Evolutionary conservation across 192 early-diverging fungal species (phyloP).

Genomic region (Paraglomus occultum): DNA sequence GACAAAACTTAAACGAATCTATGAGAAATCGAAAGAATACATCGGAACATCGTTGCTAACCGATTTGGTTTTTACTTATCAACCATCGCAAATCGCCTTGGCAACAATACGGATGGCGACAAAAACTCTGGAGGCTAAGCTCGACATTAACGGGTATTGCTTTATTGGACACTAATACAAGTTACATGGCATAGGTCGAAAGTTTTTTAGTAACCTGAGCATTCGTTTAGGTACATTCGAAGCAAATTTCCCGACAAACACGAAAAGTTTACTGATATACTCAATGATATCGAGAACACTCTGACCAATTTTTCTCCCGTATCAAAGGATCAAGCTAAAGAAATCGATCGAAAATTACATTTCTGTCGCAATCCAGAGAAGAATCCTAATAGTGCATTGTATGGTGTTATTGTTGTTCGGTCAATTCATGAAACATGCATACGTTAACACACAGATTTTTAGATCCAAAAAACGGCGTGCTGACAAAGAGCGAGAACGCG

Average conservation of each 20-base stretch:
- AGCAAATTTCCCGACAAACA: conserved; percentile 30
- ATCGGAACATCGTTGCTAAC: conserved; percentile 65
- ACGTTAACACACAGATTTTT: no score
- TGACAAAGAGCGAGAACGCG: no score
- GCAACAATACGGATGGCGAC: conserved; percentile 63
- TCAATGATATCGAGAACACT: conserved; percentile 50
- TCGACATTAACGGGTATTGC: conserved; percentile 39
- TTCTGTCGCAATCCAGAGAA: conserved; percentile 73
- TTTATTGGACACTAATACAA: conserved; percentile 6
- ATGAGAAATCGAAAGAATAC: conserved; percentile 49
- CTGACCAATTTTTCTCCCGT: conserved; percentile 43
- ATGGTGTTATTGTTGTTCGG: conserved; percentile 20
- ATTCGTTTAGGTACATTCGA: conserved; percentile 32
- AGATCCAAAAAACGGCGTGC: no score
- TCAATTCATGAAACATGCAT: background rate
- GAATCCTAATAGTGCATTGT: conserved; percentile 65
- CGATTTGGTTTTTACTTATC: conserved; percentile 72
- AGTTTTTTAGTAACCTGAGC: conserved; percentile 37
- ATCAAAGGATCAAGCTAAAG: conserved; percentile 48
- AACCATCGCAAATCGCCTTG: conserved; percentile 75
- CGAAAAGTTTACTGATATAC: conserved; percentile 42
- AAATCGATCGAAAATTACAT: conserved; percentile 62
- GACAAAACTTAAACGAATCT: conserved; percentile 47
- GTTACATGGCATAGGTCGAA: background rate
- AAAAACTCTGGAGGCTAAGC: conserved; percentile 50